Conservation (phyloP, 2,329 filamentous ascomycete species). For the Metarhizium guizhouense region DNA sequence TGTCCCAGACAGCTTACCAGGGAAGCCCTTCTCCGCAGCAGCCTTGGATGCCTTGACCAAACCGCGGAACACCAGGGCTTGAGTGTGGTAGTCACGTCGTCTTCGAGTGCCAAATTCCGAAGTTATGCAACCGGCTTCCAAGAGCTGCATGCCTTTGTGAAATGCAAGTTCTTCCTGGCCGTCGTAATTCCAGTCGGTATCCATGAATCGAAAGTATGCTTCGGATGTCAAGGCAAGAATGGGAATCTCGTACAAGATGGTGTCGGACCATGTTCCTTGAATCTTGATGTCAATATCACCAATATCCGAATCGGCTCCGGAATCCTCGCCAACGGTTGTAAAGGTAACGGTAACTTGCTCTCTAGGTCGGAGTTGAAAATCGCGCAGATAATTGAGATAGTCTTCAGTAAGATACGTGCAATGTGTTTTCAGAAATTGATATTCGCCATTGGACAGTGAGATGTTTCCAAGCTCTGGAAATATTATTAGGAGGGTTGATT, state of each 20-base stretch:
- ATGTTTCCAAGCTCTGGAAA: constrained; percentile 70
- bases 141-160: constrained; percentile 66
- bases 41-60: constrained; percentile 71
- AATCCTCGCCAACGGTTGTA: constrained; percentile 42
- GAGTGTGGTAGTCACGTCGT: constrained; percentile 87
- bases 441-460: constrained; percentile 68
- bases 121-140: constrained; percentile 77
- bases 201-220: constrained; percentile 95
- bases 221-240: constrained; percentile 87
- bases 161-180: constrained; percentile 81
- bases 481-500: neutral
- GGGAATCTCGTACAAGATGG: constrained; percentile 96
- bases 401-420: constrained; percentile 72
- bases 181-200: constrained; percentile 83
- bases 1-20: constrained; percentile 73
- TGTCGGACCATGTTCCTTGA: constrained; percentile 82
- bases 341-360: constrained; percentile 73
- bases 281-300: constrained; percentile 73
- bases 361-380: constrained; percentile 71
- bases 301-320: constrained; percentile 52
- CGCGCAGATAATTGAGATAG: constrained; percentile 74
- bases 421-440: constrained; percentile 64
- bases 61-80: constrained; percentile 83
- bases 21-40: constrained; percentile 51
- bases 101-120: constrained; percentile 91